phyloP scores from a whole-genome alignment of 192 early-diverging fungal genomes.

The Backusella psychrophila region DNA sequence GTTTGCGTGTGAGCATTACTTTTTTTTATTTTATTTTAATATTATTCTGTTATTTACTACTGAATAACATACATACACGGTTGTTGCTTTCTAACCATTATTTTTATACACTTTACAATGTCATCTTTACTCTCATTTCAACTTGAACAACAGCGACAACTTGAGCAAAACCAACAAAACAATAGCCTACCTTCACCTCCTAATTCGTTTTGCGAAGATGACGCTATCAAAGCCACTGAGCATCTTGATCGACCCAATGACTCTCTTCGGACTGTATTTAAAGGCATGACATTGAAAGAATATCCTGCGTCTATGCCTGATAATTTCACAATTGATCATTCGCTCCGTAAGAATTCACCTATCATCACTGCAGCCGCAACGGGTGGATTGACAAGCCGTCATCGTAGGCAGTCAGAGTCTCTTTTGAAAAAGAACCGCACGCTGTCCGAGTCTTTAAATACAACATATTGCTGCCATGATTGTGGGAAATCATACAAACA shows the following conservation, averaged over 20 bases:
- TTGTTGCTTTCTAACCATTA: neutral
- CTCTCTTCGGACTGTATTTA: constrained; percentile 13
- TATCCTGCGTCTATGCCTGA: constrained; percentile 23
- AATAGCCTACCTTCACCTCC: constrained; percentile 24
- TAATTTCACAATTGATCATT: constrained; percentile 29
- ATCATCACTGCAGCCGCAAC: constrained; percentile 14
- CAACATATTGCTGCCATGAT: constrained; percentile 38
- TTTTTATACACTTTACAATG: neutral
- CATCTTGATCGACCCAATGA: constrained; percentile 3
- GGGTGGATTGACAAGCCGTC: neutral
- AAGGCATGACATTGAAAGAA: constrained; percentile 13
- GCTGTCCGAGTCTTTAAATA: constrained; percentile 3
- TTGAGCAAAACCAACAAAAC: neutral
- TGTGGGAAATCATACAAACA: constrained; percentile 69
- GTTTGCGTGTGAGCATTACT: neutral
- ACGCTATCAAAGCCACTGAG: neutral
- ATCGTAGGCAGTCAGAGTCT: constrained; percentile 1
- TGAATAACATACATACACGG: neutral
- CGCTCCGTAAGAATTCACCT: constrained; percentile 9
- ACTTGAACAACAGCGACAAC: constrained; percentile 14
- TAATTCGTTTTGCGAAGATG: constrained; percentile 24
- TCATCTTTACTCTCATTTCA: constrained; percentile 23
- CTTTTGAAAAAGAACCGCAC: neutral
- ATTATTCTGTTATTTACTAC: neutral
- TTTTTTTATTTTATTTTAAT: neutral